Evolutionary conservation across 2,329 filamentous ascomycete genomes (phyloP).

Genomic region (Pseudodiploospora longispora): DNA sequence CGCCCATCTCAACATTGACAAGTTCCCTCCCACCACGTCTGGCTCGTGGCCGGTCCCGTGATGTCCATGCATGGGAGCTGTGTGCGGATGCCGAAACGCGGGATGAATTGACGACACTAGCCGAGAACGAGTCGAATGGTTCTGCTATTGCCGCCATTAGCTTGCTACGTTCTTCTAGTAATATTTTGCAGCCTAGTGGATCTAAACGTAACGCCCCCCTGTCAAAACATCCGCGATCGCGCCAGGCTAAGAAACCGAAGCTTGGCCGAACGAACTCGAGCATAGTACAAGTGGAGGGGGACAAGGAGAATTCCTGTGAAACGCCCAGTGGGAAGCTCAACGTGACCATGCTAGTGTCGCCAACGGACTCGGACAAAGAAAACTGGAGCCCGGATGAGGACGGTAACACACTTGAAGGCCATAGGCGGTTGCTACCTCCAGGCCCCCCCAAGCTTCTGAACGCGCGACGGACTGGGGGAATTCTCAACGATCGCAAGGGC

Average conservation of each 20-base stretch:
- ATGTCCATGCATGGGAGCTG: conserved; percentile 86
- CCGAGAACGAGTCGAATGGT: conserved; percentile 70
- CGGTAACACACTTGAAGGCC: conserved; percentile 26
- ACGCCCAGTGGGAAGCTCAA: conserved; percentile 27
- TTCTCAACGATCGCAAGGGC: conserved; percentile 32
- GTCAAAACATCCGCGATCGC: conserved; percentile 21
- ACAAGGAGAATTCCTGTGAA: conserved; percentile 18
- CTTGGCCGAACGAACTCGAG: conserved; percentile 55
- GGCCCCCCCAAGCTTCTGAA: conserved; percentile 22
- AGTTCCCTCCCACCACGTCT: conserved; percentile 47
- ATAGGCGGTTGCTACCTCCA: conserved; percentile 29
- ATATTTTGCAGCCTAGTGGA: conserved; percentile 44
- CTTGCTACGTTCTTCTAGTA: conserved; percentile 63
- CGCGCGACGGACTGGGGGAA: conserved; percentile 32
- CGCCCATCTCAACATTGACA: conserved; percentile 46
- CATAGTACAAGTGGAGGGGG: conserved; percentile 48
- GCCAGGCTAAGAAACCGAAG: conserved; percentile 53
- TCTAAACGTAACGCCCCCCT: conserved; percentile 56
- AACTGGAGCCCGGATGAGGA: conserved; percentile 64
- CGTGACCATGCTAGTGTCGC: conserved; percentile 29
- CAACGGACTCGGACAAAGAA: conserved; percentile 81
- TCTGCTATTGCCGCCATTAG: conserved; percentile 77
- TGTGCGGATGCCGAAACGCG: conserved; percentile 75
- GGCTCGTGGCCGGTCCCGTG: conserved; percentile 67
- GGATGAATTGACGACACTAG: conserved; percentile 71